Evolutionary conservation across 148 eudicot genomes (phyloP).

Genomic region (Polygonum maritimum): DNA sequence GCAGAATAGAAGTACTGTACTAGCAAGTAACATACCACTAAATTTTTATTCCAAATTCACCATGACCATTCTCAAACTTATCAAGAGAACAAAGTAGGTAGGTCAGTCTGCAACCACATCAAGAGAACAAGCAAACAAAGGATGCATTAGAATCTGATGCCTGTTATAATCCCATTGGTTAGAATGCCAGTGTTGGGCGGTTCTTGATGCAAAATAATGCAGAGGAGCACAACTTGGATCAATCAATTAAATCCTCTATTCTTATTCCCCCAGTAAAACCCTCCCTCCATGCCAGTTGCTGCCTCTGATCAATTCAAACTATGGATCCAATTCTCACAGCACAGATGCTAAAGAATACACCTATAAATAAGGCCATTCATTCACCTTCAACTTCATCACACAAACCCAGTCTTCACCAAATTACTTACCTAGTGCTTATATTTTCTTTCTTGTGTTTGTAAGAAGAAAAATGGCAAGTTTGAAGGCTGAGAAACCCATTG

Average conservation of each 20-base stretch:
- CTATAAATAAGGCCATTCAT: background rate
- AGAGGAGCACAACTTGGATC: too few species aligned
- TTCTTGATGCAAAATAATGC: background rate
- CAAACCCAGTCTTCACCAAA: background rate
- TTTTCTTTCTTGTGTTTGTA: background rate
- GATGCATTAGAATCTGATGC: background rate
- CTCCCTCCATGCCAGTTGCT: background rate
- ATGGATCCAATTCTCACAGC: background rate
- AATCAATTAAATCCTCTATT: background rate
- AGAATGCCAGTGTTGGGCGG: background rate
- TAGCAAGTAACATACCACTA: too few species aligned
- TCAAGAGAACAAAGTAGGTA: background rate
- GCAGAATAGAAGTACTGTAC: too few species aligned
- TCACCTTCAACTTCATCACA: background rate
- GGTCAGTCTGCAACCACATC: background rate
- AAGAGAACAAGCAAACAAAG: too few species aligned
- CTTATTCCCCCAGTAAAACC: background rate
- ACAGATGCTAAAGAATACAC: background rate
- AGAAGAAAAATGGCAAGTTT: conserved; percentile 26
- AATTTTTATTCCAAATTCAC: background rate
- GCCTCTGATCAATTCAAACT: background rate
- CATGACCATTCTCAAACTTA: background rate
- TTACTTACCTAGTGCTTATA: background rate
- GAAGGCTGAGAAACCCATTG: conserved; percentile 31
- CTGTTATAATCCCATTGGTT: background rate